phyloP scores from a whole-genome alignment of 371 early-diverging fungal species.

The Actinomortierella wolfii region DNA sequence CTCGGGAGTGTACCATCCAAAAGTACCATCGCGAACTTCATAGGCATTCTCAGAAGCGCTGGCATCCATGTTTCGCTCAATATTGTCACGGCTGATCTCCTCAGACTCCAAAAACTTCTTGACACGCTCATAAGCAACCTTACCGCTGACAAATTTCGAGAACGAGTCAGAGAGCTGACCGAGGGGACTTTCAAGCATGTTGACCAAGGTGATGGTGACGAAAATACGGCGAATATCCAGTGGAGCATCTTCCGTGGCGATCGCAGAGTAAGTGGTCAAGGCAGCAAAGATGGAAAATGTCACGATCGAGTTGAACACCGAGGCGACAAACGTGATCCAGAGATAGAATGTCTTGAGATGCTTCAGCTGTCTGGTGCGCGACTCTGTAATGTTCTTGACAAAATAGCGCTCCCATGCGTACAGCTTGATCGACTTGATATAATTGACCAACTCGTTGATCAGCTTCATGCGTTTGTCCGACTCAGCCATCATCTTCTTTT shows the following conservation, averaged over 20 bases:
- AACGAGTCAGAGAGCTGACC: slow-evolving; percentile 48
- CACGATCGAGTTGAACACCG: slow-evolving; percentile 1
- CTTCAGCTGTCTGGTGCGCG: slow-evolving; percentile 8
- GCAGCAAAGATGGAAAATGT: slow-evolving; percentile 7
- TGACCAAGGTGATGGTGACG: slow-evolving; percentile 73
- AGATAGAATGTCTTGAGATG: background rate
- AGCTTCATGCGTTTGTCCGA: slow-evolving; percentile 16
- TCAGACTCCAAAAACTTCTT: slow-evolving; percentile 50
- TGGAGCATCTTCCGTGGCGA: slow-evolving; percentile 7
- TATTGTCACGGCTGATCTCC: slow-evolving; percentile 3
- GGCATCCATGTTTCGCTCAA: slow-evolving; percentile 1
- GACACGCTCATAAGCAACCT: slow-evolving; percentile 2
- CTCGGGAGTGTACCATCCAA: slow-evolving; percentile 59
- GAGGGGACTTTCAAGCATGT: slow-evolving; percentile 84
- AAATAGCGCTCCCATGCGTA: slow-evolving; percentile 14
- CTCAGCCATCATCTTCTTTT: slow-evolving; percentile 24
- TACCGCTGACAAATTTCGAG: slow-evolving; percentile 4
- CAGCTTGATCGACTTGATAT: slow-evolving; percentile 10
- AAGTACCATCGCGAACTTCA: slow-evolving; percentile 51
- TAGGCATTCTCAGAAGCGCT: slow-evolving; percentile 8
- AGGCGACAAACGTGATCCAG: slow-evolving; percentile 1
- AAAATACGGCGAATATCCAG: slow-evolving; percentile 1
- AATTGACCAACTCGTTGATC: slow-evolving; percentile 15
- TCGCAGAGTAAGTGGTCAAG: slow-evolving; percentile 57
- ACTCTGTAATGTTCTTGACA: slow-evolving; percentile 6